Evolutionary conservation across 352 stramenopile species (phyloP), one percentile per base, ranked within the genome.

Genomic region (Pythium aristosporum): DNA sequence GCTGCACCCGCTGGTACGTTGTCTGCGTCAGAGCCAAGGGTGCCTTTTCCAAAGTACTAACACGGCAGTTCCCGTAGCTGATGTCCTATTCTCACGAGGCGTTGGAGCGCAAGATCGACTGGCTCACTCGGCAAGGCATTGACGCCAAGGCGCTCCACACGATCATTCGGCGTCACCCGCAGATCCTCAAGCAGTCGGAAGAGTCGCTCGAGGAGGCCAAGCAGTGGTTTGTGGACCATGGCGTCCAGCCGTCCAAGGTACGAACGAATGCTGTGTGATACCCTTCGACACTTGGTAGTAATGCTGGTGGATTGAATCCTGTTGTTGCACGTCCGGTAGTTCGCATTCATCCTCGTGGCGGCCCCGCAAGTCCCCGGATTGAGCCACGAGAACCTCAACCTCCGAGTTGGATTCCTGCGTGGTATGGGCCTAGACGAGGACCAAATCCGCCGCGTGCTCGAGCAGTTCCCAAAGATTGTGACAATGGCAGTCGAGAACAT

Each of bases 291-390:
- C 1, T 30, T 5, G n/a, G n/a, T n/a, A n/a, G n/a, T n/a, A n/a
- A n/a, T n/a, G n/a, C n/a, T n/a, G n/a, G n/a, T n/a, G n/a, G n/a
- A 30, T 30, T 30, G 25, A 30, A 30, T 5, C 5, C 25, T 5
- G 3, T 30, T 30, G 25, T 2, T 30, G 25, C 25, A 5, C 34
- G 34, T 39, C 8, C 47, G 1, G 16, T 46, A 89, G 81, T 72
- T 90, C 16, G 49, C 70, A n/a, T 90, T 84, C 63, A 39, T 88
- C 23, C 73, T 87, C 47, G 69, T 63, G 10, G 60, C 87, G 18
- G 86, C 85, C 61, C 81, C 81, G 0, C 68, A 78, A 36, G 73
- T 52, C 16, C 46, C 69, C 21, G 78, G 70, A 3, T 69, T 67
- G 28, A 79, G 49, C 44, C 69, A 72, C 21, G 57, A 72, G 21